phyloP scores from a whole-genome alignment of 2,329 filamentous ascomycete species.

The Beauveria sp. region DNA sequence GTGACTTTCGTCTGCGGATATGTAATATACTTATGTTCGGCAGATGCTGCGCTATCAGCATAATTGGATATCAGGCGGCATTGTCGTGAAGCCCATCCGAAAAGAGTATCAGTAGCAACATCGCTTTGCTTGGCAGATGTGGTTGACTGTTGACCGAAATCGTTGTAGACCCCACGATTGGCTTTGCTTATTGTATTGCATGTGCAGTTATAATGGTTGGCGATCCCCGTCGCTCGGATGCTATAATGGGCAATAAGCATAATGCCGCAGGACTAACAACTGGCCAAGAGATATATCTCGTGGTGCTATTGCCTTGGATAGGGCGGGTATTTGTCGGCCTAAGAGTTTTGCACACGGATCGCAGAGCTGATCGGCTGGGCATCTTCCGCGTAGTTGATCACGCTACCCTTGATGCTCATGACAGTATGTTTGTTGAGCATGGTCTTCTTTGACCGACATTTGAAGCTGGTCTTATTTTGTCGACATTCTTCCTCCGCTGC shows the following conservation, averaged over 20 bases:
- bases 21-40: not conserved
- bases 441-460: not conserved
- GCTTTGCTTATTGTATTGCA: not conserved
- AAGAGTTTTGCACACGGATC: not conserved
- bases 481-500: not conserved
- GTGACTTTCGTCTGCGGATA: not conserved
- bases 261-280: not conserved
- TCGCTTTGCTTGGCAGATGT: not conserved
- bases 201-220: not conserved
- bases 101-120: not conserved
- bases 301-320: not conserved
- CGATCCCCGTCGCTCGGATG: not conserved
- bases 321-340: not conserved
- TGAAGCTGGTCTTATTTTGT: not conserved
- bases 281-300: not conserved
- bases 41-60: not conserved
- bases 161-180: not conserved
- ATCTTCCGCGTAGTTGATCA: not conserved
- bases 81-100: too few species aligned
- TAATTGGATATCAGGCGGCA: not conserved
- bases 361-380: not conserved
- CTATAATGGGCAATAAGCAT: not conserved
- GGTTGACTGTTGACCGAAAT: not conserved
- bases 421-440: not conserved
- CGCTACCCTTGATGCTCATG: not conserved